These are phyloP conservation scores for Juglanconis oblonga DNA, from an alignment of 2,329 filamentous ascomycete genomes.

Conservation along the genomic window DNA sequence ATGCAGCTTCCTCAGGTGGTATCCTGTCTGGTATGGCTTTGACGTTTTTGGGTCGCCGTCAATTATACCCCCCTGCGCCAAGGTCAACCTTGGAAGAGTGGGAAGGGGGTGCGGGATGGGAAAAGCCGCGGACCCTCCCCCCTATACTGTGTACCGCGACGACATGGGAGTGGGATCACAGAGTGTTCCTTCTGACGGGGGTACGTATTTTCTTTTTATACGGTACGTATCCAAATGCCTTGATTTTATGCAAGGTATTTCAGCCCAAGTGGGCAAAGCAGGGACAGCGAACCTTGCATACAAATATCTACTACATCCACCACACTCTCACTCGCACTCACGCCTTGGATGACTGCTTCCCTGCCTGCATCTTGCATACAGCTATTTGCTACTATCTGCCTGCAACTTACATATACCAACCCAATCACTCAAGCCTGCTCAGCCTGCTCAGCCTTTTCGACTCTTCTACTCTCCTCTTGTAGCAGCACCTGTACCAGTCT, in stretches of 20 bases:
- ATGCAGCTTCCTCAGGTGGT: neutral
- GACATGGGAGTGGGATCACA: neutral
- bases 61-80: neutral
- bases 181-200: neutral
- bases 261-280: conserved; percentile 19
- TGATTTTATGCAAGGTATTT: conserved; percentile 4
- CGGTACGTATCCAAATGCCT: neutral
- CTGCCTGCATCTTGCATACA: conserved; percentile 14
- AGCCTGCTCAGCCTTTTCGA: neutral
- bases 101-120: neutral
- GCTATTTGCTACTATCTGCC: conserved; percentile 4
- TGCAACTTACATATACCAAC: conserved; percentile 9
- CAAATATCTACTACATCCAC: conserved; percentile 1
- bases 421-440: neutral
- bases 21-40: too few relatives aligned
- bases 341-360: neutral
- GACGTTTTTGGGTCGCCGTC: neutral
- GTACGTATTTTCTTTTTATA: neutral
- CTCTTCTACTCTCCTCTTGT: neutral
- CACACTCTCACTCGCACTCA: neutral
- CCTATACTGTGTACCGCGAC: neutral
- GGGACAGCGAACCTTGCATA: conserved; percentile 11
- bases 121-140: neutral
- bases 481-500: neutral
- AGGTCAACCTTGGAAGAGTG: neutral